Percentiles rank a stretch among this genome's conserved stretches.
Conservation (phyloP, 352 stramenopile genomes). For the Blastocystis hominis region DNA sequence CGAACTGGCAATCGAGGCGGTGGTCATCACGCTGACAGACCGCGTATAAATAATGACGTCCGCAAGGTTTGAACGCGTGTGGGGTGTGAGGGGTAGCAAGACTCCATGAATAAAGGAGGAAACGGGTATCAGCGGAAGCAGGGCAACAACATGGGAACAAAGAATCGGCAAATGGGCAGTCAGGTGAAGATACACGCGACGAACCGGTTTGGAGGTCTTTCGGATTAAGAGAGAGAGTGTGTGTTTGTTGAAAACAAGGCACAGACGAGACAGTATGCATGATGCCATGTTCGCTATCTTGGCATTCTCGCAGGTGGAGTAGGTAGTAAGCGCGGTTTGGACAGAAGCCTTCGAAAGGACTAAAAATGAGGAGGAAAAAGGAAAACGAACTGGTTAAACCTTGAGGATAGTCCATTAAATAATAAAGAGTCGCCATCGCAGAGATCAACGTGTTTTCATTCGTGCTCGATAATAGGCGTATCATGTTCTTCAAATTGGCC, state of each 20-base stretch:
- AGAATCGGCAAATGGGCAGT: not conserved
- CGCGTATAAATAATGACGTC: not conserved
- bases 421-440: conserved; percentile 7
- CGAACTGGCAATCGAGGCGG: not conserved
- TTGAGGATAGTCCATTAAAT: not conserved
- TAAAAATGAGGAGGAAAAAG: not conserved
- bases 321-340: not conserved
- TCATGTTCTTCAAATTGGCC: not conserved
- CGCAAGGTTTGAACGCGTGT: not conserved
- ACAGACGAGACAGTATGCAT: not conserved
- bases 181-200: too few species aligned
- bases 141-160: not conserved
- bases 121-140: not conserved
- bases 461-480: not conserved
- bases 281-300: not conserved
- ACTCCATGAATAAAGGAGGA: not conserved
- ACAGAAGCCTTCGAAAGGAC: not conserved
- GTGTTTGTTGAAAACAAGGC: not conserved
- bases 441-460: conserved; percentile 32
- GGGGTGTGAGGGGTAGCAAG: not conserved
- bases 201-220: too few species aligned
- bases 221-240: not conserved
- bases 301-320: not conserved
- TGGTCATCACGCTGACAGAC: not conserved
- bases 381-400: not conserved